Conservation (phyloP, 331 rosid genomes). For the Quercus lobata region DNA sequence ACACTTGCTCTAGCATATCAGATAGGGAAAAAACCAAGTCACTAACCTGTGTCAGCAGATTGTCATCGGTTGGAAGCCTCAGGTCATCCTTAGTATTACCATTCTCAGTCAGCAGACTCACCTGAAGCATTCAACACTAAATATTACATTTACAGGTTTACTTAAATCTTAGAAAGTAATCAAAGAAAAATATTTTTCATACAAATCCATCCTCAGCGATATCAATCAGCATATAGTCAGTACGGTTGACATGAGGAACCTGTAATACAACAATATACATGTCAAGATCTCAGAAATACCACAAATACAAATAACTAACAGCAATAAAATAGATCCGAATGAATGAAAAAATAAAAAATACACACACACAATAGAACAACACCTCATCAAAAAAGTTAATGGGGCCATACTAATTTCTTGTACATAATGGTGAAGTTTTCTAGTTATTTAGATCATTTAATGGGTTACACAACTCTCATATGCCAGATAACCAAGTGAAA, state of each 20-base stretch:
- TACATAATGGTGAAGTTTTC: no score
- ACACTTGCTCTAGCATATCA: no score
- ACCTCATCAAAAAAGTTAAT: no score
- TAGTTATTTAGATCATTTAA: no score
- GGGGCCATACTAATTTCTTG: no score
- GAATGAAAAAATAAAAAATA: no score
- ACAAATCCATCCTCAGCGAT: conserved; percentile 99
- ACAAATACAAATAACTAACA: background rate
- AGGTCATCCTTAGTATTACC: conserved; percentile 96
- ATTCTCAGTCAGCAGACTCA: conserved; percentile 86
- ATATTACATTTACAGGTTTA: background rate
- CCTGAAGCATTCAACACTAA: conserved; percentile 37
- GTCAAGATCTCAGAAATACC: background rate
- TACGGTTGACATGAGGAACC: conserved; percentile 97
- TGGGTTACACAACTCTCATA: no score
- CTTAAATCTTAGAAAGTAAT: background rate
- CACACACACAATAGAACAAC: no score
- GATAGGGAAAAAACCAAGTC: background rate
- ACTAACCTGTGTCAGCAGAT: conserved; percentile 74
- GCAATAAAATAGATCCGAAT: background rate
- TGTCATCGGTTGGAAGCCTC: conserved; percentile 89
- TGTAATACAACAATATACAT: conserved; percentile 14
- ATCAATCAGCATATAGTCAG: conserved; percentile 91
- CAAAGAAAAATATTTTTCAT: conserved; percentile 17
- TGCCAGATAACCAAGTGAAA: no score